These are phyloP conservation scores for Glomus cerebriforme DNA, from an alignment of 192 early-diverging fungal genomes.

Conservation along the genomic window DNA sequence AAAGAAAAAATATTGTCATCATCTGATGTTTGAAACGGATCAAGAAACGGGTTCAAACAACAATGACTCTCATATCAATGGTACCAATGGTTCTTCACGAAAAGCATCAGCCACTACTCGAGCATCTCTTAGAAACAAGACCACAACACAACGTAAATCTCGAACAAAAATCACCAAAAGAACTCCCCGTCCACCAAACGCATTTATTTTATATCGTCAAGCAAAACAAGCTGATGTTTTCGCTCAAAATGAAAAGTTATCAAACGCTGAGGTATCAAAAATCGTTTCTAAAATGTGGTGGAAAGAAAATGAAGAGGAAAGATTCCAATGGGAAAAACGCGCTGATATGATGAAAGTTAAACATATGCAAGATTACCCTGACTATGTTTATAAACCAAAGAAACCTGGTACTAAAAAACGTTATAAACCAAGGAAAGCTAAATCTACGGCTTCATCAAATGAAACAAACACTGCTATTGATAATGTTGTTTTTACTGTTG, in stretches of 20 bases:
- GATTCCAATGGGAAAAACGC: constrained; percentile 12
- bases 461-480: too few species aligned
- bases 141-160: background rate
- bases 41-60: background rate
- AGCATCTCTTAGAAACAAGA: background rate
- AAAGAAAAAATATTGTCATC: background rate
- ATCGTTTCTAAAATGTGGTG: constrained; percentile 22
- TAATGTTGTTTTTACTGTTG: too few species aligned
- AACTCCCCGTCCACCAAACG: constrained; percentile 30
- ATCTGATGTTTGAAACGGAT: constrained; percentile 6
- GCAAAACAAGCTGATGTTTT: constrained; percentile 12
- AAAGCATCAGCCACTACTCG: background rate
- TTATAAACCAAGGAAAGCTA: too few species aligned
- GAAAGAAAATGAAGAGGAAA: constrained; percentile 20
- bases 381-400: constrained; percentile 29
- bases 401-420: constrained; percentile 18
- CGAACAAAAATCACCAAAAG: background rate
- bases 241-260: constrained; percentile 1
- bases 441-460: too few species aligned
- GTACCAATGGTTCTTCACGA: background rate
- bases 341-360: constrained; percentile 16
- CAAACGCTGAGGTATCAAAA: constrained; percentile 17
- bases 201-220: constrained; percentile 25
- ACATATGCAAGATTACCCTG: constrained; percentile 27
- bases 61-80: background rate